phyloP scores from a whole-genome alignment of 177 flowering plant genomes.

The Tripterygium wilfordii region DNA sequence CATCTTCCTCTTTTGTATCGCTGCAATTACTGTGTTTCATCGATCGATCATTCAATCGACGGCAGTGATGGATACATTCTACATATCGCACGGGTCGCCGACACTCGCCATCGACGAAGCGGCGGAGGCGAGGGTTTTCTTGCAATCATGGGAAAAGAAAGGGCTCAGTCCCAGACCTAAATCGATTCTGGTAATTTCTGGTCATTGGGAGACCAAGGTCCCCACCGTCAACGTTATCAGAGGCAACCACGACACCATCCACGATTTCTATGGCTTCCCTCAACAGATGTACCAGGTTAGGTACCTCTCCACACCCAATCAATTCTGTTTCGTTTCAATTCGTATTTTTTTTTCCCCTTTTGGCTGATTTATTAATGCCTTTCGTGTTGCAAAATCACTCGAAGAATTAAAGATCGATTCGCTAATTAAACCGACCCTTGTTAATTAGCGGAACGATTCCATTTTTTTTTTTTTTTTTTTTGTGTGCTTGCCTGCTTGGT shows the following conservation, averaged over 20 bases:
- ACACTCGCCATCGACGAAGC: neutral
- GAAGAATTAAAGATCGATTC: too few relatives aligned
- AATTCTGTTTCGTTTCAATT: too few relatives aligned
- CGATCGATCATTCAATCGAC: neutral
- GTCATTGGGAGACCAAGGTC: slow-evolving; percentile 47
- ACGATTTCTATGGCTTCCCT: slow-evolving; percentile 80
- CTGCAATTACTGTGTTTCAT: too few relatives aligned
- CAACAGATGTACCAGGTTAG: slow-evolving; percentile 64
- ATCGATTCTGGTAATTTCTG: neutral
- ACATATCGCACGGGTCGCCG: slow-evolving; percentile 2
- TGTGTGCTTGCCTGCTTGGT: too few relatives aligned
- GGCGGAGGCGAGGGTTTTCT: neutral
- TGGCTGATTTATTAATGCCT: too few relatives aligned
- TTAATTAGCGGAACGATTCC: too few relatives aligned
- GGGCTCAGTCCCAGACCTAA: neutral
- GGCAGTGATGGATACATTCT: neutral
- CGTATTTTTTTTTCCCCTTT: neutral
- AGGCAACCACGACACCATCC: slow-evolving; percentile 45
- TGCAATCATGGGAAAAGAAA: neutral
- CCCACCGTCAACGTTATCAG: slow-evolving; percentile 54
- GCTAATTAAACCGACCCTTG: too few relatives aligned
- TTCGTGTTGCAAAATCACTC: too few relatives aligned
- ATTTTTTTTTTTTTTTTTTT: too few relatives aligned
- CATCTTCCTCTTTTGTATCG: neutral
- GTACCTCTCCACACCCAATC: too few relatives aligned